Conservation (phyloP, 116 monocot genomes). For the Iris pallida region DNA sequence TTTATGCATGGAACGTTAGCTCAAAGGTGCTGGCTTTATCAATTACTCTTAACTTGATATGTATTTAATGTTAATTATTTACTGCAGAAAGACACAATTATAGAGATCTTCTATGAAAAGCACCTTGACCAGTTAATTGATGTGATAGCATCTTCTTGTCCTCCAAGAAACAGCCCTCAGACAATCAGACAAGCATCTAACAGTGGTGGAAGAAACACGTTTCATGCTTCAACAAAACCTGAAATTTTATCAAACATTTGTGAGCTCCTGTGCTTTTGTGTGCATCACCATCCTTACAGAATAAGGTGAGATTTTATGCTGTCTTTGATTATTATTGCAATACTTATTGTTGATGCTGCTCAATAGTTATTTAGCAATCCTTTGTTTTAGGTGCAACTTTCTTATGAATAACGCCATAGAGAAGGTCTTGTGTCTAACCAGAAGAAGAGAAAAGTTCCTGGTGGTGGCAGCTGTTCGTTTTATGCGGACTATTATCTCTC, state of each 20-base stretch:
- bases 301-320: conserved; percentile 55
- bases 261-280: conserved; percentile 90
- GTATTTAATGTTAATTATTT: conserved; percentile 5
- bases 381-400: conserved; percentile 41
- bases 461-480: conserved; percentile 71
- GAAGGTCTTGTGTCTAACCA: conserved; percentile 50
- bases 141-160: conserved; percentile 70
- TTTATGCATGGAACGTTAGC: not conserved
- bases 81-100: conserved; percentile 67
- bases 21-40: not conserved
- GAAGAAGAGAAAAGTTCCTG: conserved; percentile 49
- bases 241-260: conserved; percentile 93
- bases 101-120: conserved; percentile 88
- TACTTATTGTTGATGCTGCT: too few relatives aligned
- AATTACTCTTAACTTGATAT: not conserved
- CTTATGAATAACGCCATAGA: conserved; percentile 57
- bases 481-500: conserved; percentile 55
- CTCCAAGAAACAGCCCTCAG: conserved; percentile 28
- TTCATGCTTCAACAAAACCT: conserved; percentile 42
- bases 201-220: conserved; percentile 25
- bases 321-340: too few relatives aligned
- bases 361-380: too few relatives aligned
- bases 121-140: conserved; percentile 78
- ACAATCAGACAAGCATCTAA: conserved; percentile 17
- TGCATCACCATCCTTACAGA: conserved; percentile 81